Base-by-base conservation (phyloP, 1,139 yeast species). In the Yamadazyma jaroonii region DNA sequence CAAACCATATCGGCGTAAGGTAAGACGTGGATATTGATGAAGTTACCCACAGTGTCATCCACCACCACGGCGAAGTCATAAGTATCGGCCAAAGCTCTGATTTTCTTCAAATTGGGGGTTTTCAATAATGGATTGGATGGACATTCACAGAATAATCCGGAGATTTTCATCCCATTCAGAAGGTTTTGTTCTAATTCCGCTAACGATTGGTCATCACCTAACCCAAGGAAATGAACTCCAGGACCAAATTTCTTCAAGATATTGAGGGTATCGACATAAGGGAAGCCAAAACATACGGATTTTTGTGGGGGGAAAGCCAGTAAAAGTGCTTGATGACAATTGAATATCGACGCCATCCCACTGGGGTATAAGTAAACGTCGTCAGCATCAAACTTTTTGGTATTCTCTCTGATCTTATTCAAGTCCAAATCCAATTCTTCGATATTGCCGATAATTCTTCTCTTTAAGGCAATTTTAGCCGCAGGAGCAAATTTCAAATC, bases 21-120 rank as follows among this genome's bases (percentile, higher is more conserved):
- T 41, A 88, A 69, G 3, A 86, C 88, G 51, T 87, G 87, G 37
- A 88, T 77, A 58, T 92, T 92, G 44, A 85, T 72, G 54, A 88
- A 83, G 52, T 92, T 92, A 14, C 97, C 97, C 21, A 89, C 85
- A 0, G 97, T 92, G 55, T 92, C 97, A 60, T 92, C 98, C 29
- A 92, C 82, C 11, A 87, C 87, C 29, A 92, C 79, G 7, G 81
- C 81, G 60, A 92, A 92, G 3, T 74, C 72, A 59, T 72, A 85
- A 51, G 81, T 68, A 45, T 80, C 79, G 5, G 95, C 82, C 43
- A 92, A 70, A 40, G 68, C 55, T 41, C 82, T 74, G 39, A 89
- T 74, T 48, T 79, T 74, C 36, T 58, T 58, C 52, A 92, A 67
- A 56, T 92, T 79, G 1, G 97, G 96, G 26, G 96, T 82, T 53